Evolutionary conservation across 2,329 filamentous ascomycete genomes (phyloP), one percentile per base, ranked within the genome.

Genomic region (Cytospora mali): DNA sequence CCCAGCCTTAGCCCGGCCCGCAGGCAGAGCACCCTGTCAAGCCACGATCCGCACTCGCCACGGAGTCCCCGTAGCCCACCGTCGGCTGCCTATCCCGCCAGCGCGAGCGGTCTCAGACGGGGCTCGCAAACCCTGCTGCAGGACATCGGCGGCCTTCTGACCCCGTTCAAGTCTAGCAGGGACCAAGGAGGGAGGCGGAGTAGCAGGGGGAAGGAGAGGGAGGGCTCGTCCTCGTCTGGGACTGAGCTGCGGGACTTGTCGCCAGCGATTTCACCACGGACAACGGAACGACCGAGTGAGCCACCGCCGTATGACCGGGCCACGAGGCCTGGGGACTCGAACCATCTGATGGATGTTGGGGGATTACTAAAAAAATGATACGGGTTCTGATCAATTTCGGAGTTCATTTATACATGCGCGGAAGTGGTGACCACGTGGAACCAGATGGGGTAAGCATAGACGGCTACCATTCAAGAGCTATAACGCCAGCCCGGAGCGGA

Each of bases 41-140:
- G 75, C 52, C 66, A 75, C 31, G 79, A 78, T 33, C 75, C 78
- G 1, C 68, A 72, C 18, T 71, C 76, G 13, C 70, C 75, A 3
- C 73, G 72, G 62, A 69, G 70, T 18, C 70, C 75, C 2, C 73
- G 72, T 61, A 69, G 70, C 25, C 68, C 72, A 18, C 78, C 81
- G 9, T 76, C 77, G 0, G 77, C 80, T 0, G 76, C 80, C 0
- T 67, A 82, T 18, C 76, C 78, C 1, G 83, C 83, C 0, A 73
- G 77, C 56, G 70, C 71, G 0, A 74, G 68, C 11, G 82, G 83
- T 0, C 71, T 83, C 5, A 77, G 82, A 7, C 75, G 83, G 50
- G 85, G 85, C 3, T 87, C 84, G 2, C 79, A 82, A 1, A 81
- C 84, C 0, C 69, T 88, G n/a, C 72, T 88, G 6, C 83, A 85